These are phyloP conservation scores for Aegle marmelos DNA, from an alignment of 345 rosid species.

Conservation along the genomic window DNA sequence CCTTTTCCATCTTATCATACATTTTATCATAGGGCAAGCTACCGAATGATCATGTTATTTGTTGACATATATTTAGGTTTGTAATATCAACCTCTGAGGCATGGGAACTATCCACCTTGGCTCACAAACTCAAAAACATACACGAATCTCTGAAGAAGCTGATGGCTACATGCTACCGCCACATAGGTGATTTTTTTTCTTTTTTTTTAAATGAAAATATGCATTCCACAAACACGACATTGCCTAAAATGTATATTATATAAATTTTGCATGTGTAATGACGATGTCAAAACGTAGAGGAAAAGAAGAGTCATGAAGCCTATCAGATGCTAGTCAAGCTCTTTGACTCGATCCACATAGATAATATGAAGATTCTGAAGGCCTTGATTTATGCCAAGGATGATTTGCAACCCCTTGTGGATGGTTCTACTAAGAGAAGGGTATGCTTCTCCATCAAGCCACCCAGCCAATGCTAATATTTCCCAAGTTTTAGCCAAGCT, in stretches of 20 bases:
- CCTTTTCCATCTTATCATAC: background rate
- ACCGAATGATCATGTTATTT: background rate
- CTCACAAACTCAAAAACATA: constrained; percentile 74
- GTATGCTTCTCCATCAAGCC: constrained; percentile 22
- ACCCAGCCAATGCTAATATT: background rate
- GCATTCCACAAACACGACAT: too few species aligned
- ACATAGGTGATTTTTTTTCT: constrained; percentile 45
- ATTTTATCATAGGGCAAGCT: background rate
- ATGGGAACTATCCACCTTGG: constrained; percentile 86
- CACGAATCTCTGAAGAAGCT: constrained; percentile 60
- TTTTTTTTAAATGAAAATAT: too few species aligned
- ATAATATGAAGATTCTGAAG: constrained; percentile 85
- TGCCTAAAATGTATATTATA: too few species aligned
- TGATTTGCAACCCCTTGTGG: constrained; percentile 59
- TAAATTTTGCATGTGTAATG: background rate
- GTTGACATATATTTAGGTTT: constrained; percentile 22
- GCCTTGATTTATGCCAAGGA: constrained; percentile 69
- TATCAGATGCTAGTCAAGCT: constrained; percentile 44
- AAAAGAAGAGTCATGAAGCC: constrained; percentile 52
- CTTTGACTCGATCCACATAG: constrained; percentile 59
- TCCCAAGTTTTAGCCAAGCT: background rate
- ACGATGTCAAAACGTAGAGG: constrained; percentile 42
- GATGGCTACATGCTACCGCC: constrained; percentile 43
- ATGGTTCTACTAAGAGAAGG: constrained; percentile 68
- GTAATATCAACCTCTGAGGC: constrained; percentile 56